Base-by-base conservation (phyloP, 225 moss, liverwort and hornwort species). In the Sphagnum contortum region DNA sequence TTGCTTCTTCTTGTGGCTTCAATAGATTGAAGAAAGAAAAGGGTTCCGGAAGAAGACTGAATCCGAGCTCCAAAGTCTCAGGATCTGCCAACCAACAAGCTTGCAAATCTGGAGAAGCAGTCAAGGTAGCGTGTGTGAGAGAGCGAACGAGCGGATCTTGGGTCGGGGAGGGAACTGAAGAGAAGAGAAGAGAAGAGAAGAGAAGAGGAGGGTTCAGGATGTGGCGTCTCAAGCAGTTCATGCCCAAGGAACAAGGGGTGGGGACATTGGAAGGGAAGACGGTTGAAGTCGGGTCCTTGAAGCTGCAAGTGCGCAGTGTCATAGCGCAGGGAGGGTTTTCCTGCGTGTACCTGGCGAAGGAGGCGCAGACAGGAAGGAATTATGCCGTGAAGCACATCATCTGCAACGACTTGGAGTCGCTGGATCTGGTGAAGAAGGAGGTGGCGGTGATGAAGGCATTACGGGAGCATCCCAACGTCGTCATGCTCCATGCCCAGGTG, bases 221-320 rank as follows among this genome's bases (percentile, higher is more conserved):
- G 96, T 98, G 96, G 96, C 88, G 96, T 50, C 77, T 98, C 71
- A 98, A 91, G 90, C 87, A 98, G 59, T 84, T 93, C 46, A 89
- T 98, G 80, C 96, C 90, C 54, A 83, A 75, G 49, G 90, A 96
- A 79, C 90, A 92, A 60, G 78, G 71, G 2, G 88, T 88, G 64
- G 87, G 70, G 4, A 87, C 83, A 3, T 60, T 98, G 65, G 96
- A 98, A 55, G 96, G 96, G 57, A 89, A 81, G 80, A 79, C 85
- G 69, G 89, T 98, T 62, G 96, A 98, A 4, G 96, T 98, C 46
- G 92, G 92, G 57, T 73, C 88, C 50, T 72, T 92, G 58, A 98
- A 91, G 85, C 65, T 98, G 71, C 96, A 98, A 79, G 91, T 98
- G 71, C 79, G 92, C 54, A 84, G 90, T 60, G 80, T 88, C 57